Evolutionary conservation across 108 stramenopile genomes (phyloP).

Genomic region (Poteriospumella lacustris): DNA sequence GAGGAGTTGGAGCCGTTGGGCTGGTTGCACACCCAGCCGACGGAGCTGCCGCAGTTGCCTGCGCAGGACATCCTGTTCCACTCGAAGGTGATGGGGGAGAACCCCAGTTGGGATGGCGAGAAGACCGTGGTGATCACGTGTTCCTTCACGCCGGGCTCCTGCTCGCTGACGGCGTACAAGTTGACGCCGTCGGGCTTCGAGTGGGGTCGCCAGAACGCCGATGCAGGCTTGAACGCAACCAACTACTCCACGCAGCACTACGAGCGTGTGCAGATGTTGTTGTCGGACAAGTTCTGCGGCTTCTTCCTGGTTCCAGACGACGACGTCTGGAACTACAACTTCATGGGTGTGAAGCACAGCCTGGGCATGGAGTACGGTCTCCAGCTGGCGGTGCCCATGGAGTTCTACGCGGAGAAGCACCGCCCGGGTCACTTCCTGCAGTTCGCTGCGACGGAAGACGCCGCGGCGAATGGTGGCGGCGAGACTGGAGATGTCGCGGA

Average conservation of each 20-base stretch:
- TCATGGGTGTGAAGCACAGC: constrained; percentile 93
- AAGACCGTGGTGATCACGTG: constrained; percentile 89
- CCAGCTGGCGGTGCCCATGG: constrained; percentile 68
- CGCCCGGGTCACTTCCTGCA: constrained; percentile 95
- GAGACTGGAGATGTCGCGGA: constrained; percentile 72
- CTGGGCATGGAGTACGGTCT: constrained; percentile 80
- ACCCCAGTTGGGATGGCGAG: constrained; percentile 78
- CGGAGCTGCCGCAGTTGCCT: constrained; percentile 87
- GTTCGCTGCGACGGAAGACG: constrained; percentile 89
- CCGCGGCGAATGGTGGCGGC: constrained; percentile 40
- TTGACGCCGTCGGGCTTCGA: constrained; percentile 83
- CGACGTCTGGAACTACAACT: constrained; percentile 97
- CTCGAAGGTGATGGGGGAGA: constrained; percentile 73
- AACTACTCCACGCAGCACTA: constrained; percentile 87
- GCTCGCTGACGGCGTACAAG: constrained; percentile 90
- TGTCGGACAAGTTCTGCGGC: constrained; percentile 93
- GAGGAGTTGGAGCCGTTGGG: constrained; percentile 93
- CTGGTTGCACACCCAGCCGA: constrained; percentile 98
- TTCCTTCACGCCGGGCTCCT: constrained; percentile 94
- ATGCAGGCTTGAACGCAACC: constrained; percentile 77
- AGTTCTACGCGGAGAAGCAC: constrained; percentile 90
- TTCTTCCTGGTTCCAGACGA: constrained; percentile 93
- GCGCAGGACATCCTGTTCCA: constrained; percentile 85
- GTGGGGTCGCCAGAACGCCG: constrained; percentile 90
- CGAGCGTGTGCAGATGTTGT: constrained; percentile 95